phyloP scores from a whole-genome alignment of 108 stramenopile species.

The Nitzschia sp. region DNA sequence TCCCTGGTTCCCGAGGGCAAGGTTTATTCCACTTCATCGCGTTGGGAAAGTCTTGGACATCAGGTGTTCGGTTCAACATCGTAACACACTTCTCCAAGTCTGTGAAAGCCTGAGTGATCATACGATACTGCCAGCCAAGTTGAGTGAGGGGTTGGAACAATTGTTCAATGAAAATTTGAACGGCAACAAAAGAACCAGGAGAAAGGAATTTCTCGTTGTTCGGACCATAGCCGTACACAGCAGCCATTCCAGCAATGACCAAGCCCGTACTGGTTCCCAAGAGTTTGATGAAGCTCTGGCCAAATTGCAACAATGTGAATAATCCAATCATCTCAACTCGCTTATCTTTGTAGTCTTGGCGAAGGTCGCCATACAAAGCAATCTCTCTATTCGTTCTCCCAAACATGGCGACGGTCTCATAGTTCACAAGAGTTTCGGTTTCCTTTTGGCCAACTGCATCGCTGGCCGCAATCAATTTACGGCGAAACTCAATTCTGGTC shows the following conservation, averaged over 20 bases:
- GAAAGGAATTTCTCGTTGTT: background rate
- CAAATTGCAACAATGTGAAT: background rate
- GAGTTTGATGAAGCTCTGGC: background rate
- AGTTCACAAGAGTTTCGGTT: constrained; percentile 4
- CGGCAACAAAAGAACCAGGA: background rate
- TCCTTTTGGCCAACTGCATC: background rate
- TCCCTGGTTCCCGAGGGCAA: background rate
- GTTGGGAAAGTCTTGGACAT: background rate
- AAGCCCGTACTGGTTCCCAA: background rate
- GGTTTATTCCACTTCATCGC: background rate
- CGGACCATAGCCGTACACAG: constrained; percentile 1
- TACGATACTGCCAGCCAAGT: background rate
- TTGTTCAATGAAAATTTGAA: background rate
- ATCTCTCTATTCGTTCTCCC: background rate
- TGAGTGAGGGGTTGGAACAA: background rate
- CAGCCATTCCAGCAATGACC: constrained; percentile 2
- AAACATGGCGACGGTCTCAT: constrained; percentile 2
- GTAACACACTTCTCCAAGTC: background rate
- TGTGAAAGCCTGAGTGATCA: constrained; percentile 4
- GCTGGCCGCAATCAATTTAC: background rate
- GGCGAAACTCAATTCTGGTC: background rate
- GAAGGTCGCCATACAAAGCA: background rate
- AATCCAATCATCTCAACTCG: background rate
- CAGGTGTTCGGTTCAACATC: background rate
- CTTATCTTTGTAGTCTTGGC: background rate